phyloP scores from a whole-genome alignment of 257 asterid genomes.

The Striga asiatica region DNA sequence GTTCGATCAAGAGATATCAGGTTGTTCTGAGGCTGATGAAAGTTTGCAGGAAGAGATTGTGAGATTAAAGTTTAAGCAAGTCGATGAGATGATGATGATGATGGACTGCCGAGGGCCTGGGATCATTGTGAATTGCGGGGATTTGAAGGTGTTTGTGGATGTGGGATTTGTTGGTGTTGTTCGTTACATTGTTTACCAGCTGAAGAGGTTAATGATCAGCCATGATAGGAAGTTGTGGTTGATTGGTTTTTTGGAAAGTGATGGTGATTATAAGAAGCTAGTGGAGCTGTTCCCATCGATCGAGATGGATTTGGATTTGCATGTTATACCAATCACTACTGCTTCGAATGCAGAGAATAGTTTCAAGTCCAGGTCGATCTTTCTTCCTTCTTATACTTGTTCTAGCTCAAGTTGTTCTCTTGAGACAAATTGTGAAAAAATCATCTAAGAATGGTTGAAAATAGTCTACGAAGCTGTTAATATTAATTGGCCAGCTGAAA shows the following conservation, averaged over 20 bases:
- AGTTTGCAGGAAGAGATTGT: conserved; percentile 25
- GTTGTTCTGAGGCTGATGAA: conserved; percentile 15
- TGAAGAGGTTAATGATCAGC: conserved; percentile 41
- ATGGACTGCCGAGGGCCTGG: conserved; percentile 41
- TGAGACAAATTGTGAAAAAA: conserved; percentile 4
- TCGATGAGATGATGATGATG: conserved; percentile 27
- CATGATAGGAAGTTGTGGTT: conserved; percentile 51
- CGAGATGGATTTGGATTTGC: conserved; percentile 72
- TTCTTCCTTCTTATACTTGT: too few relatives aligned
- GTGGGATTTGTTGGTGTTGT: conserved; percentile 29
- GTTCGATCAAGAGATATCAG: conserved; percentile 42
- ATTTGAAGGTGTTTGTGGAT: conserved; percentile 48
- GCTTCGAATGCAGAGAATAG: conserved; percentile 37
- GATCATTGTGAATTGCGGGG: conserved; percentile 50
- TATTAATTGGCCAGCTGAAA: too few relatives aligned
- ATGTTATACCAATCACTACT: conserved; percentile 66
- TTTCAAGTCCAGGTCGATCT: conserved; percentile 45
- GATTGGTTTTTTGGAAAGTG: conserved; percentile 52
- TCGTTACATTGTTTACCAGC: conserved; percentile 29
- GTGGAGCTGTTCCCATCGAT: conserved; percentile 43
- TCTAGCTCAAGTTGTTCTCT: too few relatives aligned
- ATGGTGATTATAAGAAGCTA: conserved; percentile 44
- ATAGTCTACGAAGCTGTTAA: too few relatives aligned
- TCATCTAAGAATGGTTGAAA: too few relatives aligned
- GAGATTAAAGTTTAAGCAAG: conserved; percentile 44